Evolutionary conservation across 2,329 filamentous ascomycete genomes (phyloP), one percentile per base, ranked within the genome.

Genomic region (Trichoderma sp.): DNA sequence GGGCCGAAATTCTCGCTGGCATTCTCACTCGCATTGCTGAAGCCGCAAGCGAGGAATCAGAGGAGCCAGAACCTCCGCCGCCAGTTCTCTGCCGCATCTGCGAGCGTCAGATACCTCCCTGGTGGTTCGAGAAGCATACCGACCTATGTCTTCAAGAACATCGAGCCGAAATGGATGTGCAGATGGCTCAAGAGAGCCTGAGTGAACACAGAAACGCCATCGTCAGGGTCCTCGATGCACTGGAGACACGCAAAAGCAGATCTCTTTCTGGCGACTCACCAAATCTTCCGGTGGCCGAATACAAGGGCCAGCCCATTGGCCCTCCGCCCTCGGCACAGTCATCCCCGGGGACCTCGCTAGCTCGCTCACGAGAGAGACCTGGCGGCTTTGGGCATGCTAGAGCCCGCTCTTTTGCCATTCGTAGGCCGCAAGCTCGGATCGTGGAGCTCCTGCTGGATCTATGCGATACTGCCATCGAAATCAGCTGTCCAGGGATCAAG

Each of bases 81-180:
- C 93, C 94, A 0, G 91, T 98, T 5, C 87, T 99, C 18, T 99
- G 96, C 79, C 93, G 96, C 64, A 98, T 99, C 67, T 99, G 96
- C 79, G 96, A 99, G 78, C 92, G 96, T 66, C 93, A 97, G 71
- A 98, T 99, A 70, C 93, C 93, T 5, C 94, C 95, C 0, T 99
- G 96, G 96, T 99, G 96, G 96, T 99, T 99, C 74, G 96, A 99
- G 81, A 99, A 98, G 79, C 96, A 99, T 78, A 97, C 95, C 2
- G 96, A 99, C 75, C 83, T 98, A 24, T 99, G 96, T 76, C 84
- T 97, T 67, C 94, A 98, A 77, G 96, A 99, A 78, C 96, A 99
- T 77, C 90, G 92, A 63, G 95, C 96, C 0, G 96, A 99, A 78
- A 96, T 97, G 92, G 95, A 98, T 74, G 94, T 99, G 4, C 95